A percentile compares a stretch with the other conserved stretches of the same genome.
These are phyloP conservation scores for Phyllachora maydis DNA, from an alignment of 2,329 filamentous ascomycete species.

Conservation along the genomic window DNA sequence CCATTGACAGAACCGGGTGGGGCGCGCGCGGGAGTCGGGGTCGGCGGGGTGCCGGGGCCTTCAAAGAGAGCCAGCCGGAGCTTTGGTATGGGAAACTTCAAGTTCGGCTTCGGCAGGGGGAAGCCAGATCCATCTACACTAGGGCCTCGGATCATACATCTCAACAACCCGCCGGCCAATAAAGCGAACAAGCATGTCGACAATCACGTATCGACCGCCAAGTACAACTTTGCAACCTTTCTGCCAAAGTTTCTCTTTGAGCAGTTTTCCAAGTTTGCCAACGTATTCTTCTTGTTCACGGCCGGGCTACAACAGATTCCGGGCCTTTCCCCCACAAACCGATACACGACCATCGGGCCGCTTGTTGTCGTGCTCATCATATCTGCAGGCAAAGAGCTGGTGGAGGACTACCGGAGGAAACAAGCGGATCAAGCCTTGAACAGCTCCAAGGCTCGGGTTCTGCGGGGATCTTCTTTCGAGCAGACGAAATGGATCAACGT, in stretches of 20 bases:
- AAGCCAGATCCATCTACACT: constrained; percentile 80
- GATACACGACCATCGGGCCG: constrained; percentile 92
- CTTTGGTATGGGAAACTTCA: constrained; percentile 60
- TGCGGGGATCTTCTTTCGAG: constrained; percentile 67
- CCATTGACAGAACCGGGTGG: constrained; percentile 60
- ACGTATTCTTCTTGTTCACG: constrained; percentile 97
- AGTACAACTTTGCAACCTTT: constrained; percentile 90
- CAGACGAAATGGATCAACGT: constrained; percentile 91
- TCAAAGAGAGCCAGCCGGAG: too few species aligned
- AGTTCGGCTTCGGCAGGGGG: constrained; percentile 71
- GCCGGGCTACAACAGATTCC: constrained; percentile 89
- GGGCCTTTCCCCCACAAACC: constrained; percentile 82
- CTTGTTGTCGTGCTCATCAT: constrained; percentile 75
- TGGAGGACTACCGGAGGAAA: constrained; percentile 85
- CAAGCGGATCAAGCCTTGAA: constrained; percentile 75
- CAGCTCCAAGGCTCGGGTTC: constrained; percentile 62
- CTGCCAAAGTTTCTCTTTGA: constrained; percentile 93
- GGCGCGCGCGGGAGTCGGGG: constrained; percentile 21
- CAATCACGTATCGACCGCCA: constrained; percentile 94
- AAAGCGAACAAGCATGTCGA: constrained; percentile 75
- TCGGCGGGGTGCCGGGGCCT: too few species aligned
- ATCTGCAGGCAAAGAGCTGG: constrained; percentile 85
- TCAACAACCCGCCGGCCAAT: constrained; percentile 94
- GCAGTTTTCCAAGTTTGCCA: constrained; percentile 98
- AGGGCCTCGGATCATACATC: constrained; percentile 77